Evolutionary conservation across 352 stramenopile genomes (phyloP).

Genomic region (Phytophthora capsici): DNA sequence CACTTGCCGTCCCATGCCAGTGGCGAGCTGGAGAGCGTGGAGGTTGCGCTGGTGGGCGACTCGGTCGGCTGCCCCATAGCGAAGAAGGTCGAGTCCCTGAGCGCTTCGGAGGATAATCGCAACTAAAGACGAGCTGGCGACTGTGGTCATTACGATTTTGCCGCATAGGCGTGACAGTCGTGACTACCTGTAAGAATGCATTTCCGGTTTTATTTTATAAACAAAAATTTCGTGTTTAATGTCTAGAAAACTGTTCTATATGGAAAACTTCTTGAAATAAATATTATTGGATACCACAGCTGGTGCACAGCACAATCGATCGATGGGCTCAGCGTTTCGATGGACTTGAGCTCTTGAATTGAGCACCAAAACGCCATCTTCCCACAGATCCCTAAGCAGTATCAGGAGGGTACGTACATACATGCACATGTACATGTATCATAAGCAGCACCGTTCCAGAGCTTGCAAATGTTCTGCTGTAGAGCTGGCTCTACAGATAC

Average conservation of each 20-base stretch:
- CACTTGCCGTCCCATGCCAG: constrained; percentile 53
- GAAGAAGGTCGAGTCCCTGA: background rate
- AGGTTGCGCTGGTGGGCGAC: background rate
- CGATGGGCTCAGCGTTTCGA: constrained; percentile 26
- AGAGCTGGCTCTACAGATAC: background rate
- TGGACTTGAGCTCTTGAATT: constrained; percentile 15
- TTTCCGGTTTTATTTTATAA: constrained; percentile 1
- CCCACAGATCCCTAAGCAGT: constrained; percentile 1
- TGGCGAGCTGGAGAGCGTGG: constrained; percentile 20
- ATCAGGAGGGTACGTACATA: too few species aligned
- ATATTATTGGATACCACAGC: background rate
- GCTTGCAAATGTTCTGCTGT: background rate
- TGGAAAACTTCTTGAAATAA: too few species aligned
- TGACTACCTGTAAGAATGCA: background rate
- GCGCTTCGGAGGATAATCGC: constrained; percentile 13
- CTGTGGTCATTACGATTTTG: background rate
- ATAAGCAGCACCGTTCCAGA: background rate
- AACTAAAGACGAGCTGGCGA: constrained; percentile 23
- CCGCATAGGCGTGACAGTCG: constrained; percentile 17
- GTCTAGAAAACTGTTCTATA: too few species aligned
- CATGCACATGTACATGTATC: too few species aligned
- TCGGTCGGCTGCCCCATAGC: constrained; percentile 24
- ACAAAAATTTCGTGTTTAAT: background rate
- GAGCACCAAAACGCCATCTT: constrained; percentile 10
- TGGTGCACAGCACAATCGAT: constrained; percentile 21